These are phyloP conservation scores for Scedosporium apiospermum DNA, from an alignment of 2,329 filamentous ascomycete species.

Conservation along the genomic window DNA sequence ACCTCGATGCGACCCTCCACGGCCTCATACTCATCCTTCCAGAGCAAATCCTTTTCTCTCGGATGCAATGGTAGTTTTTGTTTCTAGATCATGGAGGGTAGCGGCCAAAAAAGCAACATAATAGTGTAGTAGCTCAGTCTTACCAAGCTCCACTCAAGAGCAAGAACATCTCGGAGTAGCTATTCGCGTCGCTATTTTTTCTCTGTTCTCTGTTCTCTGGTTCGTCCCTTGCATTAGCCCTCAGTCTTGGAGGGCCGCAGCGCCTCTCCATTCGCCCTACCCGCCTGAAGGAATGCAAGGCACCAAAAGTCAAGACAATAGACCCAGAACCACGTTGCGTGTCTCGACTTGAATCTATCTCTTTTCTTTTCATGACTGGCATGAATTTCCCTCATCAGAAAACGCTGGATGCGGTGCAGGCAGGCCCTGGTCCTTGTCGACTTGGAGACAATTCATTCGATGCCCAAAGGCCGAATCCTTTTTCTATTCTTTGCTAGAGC, in stretches of 20 bases:
- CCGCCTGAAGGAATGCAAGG: constrained; percentile 3
- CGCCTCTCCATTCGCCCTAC: not conserved
- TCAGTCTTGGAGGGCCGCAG: not conserved
- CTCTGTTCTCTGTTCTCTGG: not conserved
- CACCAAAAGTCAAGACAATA: not conserved
- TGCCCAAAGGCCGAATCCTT: not conserved
- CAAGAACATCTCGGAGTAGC: too few relatives aligned
- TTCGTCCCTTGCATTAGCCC: constrained; percentile 4
- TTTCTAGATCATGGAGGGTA: too few relatives aligned
- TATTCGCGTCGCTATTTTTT: not conserved
- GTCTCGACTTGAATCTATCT: not conserved
- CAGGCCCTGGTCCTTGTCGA: not conserved
- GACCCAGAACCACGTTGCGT: not conserved
- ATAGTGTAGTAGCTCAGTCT: too few relatives aligned
- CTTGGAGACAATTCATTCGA: not conserved
- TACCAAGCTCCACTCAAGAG: too few relatives aligned
- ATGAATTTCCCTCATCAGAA: not conserved
- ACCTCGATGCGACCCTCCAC: not conserved
- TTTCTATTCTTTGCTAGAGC: too few relatives aligned
- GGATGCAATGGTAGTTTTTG: too few relatives aligned
- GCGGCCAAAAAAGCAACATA: too few relatives aligned
- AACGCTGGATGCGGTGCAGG: not conserved
- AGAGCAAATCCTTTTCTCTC: too few relatives aligned
- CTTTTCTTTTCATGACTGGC: not conserved
- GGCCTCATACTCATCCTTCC: too few relatives aligned